Evolutionary conservation across 495 filamentous ascomycete genomes (phyloP).

Genomic region (Margaritispora aquatica): DNA sequence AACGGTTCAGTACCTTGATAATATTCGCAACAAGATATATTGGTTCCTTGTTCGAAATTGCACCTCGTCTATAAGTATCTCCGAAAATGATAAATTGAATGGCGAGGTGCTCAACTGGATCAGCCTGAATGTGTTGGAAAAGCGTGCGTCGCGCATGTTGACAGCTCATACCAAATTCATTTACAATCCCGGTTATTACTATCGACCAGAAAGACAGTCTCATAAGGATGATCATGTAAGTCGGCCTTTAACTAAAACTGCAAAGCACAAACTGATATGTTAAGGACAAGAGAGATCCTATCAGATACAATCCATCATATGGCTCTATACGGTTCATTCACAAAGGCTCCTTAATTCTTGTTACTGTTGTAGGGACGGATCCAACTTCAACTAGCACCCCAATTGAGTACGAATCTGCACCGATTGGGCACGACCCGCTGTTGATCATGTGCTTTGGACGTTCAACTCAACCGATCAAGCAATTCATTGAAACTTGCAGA

Average conservation of each 20-base stretch:
- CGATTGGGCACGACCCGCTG: constrained; percentile 36
- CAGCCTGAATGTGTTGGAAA: constrained; percentile 1
- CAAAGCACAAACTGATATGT: too few species aligned
- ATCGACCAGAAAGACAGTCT: constrained; percentile 14
- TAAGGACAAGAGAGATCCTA: constrained; percentile 27
- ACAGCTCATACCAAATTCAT: constrained; percentile 14
- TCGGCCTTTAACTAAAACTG: too few species aligned
- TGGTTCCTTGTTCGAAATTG: constrained; percentile 11
- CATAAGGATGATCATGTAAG: too few species aligned
- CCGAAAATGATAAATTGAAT: constrained; percentile 11
- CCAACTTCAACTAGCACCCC: too few species aligned
- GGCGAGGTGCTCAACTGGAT: constrained; percentile 15
- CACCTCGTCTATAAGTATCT: constrained; percentile 9
- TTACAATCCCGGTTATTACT: constrained; percentile 23
- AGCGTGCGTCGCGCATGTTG: constrained; percentile 6
- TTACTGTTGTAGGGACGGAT: too few species aligned
- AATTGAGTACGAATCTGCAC: constrained; percentile 34
- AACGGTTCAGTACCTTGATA: constrained; percentile 22
- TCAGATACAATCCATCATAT: constrained; percentile 41
- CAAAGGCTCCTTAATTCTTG: constrained; percentile 35
- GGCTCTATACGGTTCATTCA: constrained; percentile 37
- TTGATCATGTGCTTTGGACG: constrained; percentile 40
- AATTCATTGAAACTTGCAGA: constrained; percentile 33
- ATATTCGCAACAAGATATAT: constrained; percentile 18
- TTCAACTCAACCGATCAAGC: constrained; percentile 39